A percentile compares a stretch with the other conserved stretches of the same genome.
Evolutionary conservation across 805 yeast species (phyloP).

Genomic region (Teunomyces tritomae): DNA sequence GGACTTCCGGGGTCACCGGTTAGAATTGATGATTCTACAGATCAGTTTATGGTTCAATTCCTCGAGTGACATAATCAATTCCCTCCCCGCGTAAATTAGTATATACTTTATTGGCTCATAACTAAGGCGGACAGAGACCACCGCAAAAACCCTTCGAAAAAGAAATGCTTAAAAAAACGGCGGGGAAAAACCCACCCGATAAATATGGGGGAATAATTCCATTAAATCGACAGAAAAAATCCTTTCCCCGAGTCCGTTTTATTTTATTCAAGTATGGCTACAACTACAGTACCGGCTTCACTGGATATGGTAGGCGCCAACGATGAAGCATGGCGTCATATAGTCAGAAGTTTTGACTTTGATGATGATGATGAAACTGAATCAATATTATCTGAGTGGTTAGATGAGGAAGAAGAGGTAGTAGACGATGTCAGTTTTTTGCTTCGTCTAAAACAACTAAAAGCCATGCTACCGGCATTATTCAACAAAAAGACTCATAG

Average conservation of each 20-base stretch:
- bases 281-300: background rate
- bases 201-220: conserved; percentile 1
- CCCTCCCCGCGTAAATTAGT: background rate
- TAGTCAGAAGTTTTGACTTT: background rate
- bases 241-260: background rate
- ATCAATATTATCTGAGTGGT: background rate
- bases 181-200: conserved; percentile 1
- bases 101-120: background rate
- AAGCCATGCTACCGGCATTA: conserved; percentile 7
- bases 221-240: background rate
- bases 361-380: conserved; percentile 1
- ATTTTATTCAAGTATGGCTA: background rate
- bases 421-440: background rate
- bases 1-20: no score
- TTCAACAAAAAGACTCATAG: conserved; percentile 1
- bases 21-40: no score
- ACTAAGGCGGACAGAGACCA: background rate
- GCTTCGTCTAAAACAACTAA: conserved; percentile 1
- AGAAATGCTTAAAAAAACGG: background rate
- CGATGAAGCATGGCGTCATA: background rate
- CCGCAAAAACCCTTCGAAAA: background rate
- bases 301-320: background rate
- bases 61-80: background rate
- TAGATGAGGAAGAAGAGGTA: background rate
- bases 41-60: no score